Evolutionary conservation across 2,329 filamentous ascomycete genomes (phyloP).

Genomic region (Botryosphaeria agaves): DNA sequence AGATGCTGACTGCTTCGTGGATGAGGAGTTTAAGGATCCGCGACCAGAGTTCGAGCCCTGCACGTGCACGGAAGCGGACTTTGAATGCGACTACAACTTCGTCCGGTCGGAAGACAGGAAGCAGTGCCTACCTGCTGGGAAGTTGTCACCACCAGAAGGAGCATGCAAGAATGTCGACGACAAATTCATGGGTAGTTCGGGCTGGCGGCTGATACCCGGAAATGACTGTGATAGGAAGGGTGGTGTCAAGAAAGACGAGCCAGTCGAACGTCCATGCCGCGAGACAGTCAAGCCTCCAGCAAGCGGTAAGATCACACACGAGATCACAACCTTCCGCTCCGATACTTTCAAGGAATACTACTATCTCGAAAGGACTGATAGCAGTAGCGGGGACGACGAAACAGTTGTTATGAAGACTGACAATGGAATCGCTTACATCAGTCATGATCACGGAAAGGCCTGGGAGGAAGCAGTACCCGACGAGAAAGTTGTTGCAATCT

Average conservation of each 20-base stretch:
- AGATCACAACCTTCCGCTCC: slow-evolving; percentile 45
- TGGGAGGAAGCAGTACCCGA: slow-evolving; percentile 54
- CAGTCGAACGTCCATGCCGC: slow-evolving; percentile 57
- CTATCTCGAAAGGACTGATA: slow-evolving; percentile 65
- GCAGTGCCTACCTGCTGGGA: slow-evolving; percentile 48
- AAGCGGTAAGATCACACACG: slow-evolving; percentile 48
- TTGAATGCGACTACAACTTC: slow-evolving; percentile 95
- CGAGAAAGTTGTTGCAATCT: slow-evolving; percentile 52
- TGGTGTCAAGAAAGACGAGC: slow-evolving; percentile 23
- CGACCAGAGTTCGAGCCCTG: slow-evolving; percentile 54
- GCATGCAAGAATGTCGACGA: slow-evolving; percentile 55
- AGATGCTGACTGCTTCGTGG: slow-evolving; percentile 75
- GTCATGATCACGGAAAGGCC: slow-evolving; percentile 72
- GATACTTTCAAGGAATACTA: slow-evolving; percentile 37
- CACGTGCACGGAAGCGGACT: slow-evolving; percentile 68
- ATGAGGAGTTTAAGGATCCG: slow-evolving; percentile 68
- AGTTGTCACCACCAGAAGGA: slow-evolving; percentile 49
- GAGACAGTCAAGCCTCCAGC: slow-evolving; percentile 39
- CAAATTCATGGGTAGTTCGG: slow-evolving; percentile 70
- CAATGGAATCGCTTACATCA: slow-evolving; percentile 49
- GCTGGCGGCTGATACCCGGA: slow-evolving; percentile 75
- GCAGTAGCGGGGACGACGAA: slow-evolving; percentile 50
- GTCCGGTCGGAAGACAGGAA: slow-evolving; percentile 41
- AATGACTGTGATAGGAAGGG: slow-evolving; percentile 27
- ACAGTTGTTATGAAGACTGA: slow-evolving; percentile 47